Evolutionary conservation across 371 early-diverging fungal species (phyloP).

Genomic region (Homolaphlyctis polyrhiza): DNA sequence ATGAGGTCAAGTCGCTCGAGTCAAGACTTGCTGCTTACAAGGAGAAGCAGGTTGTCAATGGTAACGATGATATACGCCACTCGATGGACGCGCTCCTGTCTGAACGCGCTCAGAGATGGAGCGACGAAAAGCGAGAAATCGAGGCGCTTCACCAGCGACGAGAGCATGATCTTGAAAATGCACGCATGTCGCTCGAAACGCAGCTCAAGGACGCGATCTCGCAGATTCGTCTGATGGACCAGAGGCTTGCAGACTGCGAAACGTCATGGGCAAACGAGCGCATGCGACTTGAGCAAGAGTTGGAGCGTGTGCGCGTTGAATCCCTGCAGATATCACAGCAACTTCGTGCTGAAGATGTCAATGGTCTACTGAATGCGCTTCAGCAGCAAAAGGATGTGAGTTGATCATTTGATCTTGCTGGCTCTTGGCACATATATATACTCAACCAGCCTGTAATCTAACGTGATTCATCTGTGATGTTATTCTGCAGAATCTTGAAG

Average conservation of each 20-base stretch:
- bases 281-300: conserved; percentile 2
- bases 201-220: background rate
- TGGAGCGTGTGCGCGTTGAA: conserved; percentile 6
- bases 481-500: background rate
- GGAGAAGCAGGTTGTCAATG: background rate
- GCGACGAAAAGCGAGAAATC: conserved; percentile 3
- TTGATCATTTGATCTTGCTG: no score
- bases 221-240: background rate
- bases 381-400: conserved; percentile 4
- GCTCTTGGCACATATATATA: no score
- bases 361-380: background rate
- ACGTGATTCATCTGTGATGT: no score
- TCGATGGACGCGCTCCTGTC: background rate
- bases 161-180: background rate
- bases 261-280: conserved; percentile 8
- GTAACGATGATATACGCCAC: background rate
- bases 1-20: background rate
- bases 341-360: background rate
- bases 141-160: conserved; percentile 3
- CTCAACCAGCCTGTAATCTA: no score
- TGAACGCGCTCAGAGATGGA: background rate
- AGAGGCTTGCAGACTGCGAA: conserved; percentile 3
- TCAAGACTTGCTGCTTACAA: background rate
- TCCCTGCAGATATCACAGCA: background rate
- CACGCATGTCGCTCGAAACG: conserved; percentile 6